Percentiles rank a stretch among this genome's conserved stretches.
phyloP scores from a whole-genome alignment of 1,139 yeast genomes.

The Yamadazyma trypodendri region DNA sequence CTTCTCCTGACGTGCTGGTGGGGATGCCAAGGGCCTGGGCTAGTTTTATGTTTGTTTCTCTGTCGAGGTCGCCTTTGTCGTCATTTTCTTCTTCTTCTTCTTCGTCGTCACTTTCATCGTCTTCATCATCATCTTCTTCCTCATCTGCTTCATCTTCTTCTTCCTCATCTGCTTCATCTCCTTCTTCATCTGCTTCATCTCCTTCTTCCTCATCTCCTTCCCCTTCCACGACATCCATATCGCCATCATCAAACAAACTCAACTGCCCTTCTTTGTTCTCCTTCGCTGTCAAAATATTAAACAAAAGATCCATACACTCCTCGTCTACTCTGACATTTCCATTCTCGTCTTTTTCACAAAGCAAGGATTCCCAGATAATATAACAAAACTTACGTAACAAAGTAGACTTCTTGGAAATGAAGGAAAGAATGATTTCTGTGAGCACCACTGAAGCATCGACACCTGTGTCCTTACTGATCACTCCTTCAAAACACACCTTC shows the following conservation, averaged over 20 bases:
- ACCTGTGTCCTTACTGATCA: slow-evolving; percentile 24
- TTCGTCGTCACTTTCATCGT: slow-evolving; percentile 28
- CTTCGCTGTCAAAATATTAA: slow-evolving; percentile 66
- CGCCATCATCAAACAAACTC: slow-evolving; percentile 67
- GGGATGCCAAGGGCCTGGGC: slow-evolving; percentile 80
- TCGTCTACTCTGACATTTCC: slow-evolving; percentile 35
- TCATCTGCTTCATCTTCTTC: slow-evolving; percentile 21
- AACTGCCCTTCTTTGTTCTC: slow-evolving; percentile 85
- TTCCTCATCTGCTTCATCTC: slow-evolving; percentile 22
- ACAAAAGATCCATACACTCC: slow-evolving; percentile 56
- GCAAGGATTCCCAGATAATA: slow-evolving; percentile 69
- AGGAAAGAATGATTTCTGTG: slow-evolving; percentile 76
- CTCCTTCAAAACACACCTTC: slow-evolving; percentile 46
- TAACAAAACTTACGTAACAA: slow-evolving; percentile 70
- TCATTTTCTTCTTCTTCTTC: slow-evolving; percentile 26
- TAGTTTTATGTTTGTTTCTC: slow-evolving; percentile 65
- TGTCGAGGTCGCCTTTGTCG: slow-evolving; percentile 56
- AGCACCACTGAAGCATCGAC: slow-evolving; percentile 55
- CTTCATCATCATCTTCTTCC: slow-evolving; percentile 26
- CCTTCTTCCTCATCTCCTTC: slow-evolving; percentile 23
- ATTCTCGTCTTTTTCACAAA: slow-evolving; percentile 30
- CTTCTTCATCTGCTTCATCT: slow-evolving; percentile 42
- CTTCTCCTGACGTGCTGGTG: slow-evolving; percentile 45
- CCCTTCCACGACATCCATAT: slow-evolving; percentile 41
- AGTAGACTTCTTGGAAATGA: slow-evolving; percentile 69